Evolutionary conservation across 2,329 filamentous ascomycete genomes (phyloP).

Genomic region (Diplodia seriata): DNA sequence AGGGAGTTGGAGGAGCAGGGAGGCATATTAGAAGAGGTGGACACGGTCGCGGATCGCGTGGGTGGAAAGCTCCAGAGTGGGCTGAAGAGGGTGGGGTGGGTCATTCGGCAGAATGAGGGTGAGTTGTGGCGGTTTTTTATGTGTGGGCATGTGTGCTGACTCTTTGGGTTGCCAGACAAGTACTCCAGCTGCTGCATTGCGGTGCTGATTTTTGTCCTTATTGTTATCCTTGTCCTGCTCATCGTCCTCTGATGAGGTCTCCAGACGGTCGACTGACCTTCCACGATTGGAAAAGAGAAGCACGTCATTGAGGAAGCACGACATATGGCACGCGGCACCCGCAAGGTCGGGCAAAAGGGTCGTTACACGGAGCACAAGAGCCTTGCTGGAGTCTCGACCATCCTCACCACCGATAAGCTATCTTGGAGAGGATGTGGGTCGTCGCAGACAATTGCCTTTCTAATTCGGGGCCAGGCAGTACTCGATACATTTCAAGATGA

Average conservation of each 20-base stretch:
- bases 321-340: neutral
- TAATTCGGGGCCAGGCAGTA: neutral
- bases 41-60: slow-evolving; percentile 84
- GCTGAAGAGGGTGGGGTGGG: slow-evolving; percentile 82
- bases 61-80: slow-evolving; percentile 84
- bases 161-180: slow-evolving; percentile 56
- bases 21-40: slow-evolving; percentile 85
- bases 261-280: neutral
- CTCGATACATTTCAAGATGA: slow-evolving; percentile 1
- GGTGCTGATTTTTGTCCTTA: slow-evolving; percentile 84
- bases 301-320: neutral
- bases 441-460: neutral
- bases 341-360: neutral
- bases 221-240: slow-evolving; percentile 83
- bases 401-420: neutral
- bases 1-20: slow-evolving; percentile 93
- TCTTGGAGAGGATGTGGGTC: neutral
- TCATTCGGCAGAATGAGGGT: slow-evolving; percentile 92
- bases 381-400: neutral
- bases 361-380: neutral
- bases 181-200: slow-evolving; percentile 90
- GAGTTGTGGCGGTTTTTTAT: slow-evolving; percentile 47
- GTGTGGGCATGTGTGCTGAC: slow-evolving; percentile 9
- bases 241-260: slow-evolving; percentile 61
- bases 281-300: neutral